Conservation (phyloP, 192 early-diverging fungal genomes). For the Rhizoclosmatium sp. region DNA sequence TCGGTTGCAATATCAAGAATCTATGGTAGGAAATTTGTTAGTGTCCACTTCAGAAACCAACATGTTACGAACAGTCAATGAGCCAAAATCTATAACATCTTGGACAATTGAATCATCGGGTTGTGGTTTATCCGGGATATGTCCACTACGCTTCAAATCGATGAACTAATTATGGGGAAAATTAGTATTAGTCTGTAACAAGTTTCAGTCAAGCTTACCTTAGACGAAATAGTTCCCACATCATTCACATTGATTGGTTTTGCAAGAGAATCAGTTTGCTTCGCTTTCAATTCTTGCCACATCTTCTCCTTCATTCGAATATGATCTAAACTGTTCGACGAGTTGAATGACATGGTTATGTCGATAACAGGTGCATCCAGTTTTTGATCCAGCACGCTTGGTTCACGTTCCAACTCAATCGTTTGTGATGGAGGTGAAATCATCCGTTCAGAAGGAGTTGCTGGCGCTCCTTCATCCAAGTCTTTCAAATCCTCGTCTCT, state of each 20-base stretch:
- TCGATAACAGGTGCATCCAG: no score
- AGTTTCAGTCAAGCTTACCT: background rate
- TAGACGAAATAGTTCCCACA: slow-evolving; percentile 14
- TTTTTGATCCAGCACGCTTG: no score
- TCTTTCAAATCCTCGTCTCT: background rate
- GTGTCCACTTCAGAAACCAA: background rate
- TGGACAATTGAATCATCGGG: slow-evolving; percentile 46
- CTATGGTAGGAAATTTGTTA: background rate
- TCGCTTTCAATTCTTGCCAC: background rate
- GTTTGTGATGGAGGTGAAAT: no score
- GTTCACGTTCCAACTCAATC: no score
- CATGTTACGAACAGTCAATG: slow-evolving; percentile 31
- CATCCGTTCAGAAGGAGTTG: no score
- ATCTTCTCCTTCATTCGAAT: background rate
- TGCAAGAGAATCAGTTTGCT: background rate
- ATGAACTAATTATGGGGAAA: slow-evolving; percentile 16
- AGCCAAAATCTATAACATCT: slow-evolving; percentile 42
- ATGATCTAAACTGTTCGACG: background rate
- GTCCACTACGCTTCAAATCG: slow-evolving; percentile 30
- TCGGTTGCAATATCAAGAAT: slow-evolving; percentile 35
- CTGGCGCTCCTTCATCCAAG: no score
- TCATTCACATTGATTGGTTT: background rate
- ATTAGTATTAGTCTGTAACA: background rate
- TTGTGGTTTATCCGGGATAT: background rate
- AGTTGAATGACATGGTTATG: background rate